phyloP scores from a whole-genome alignment of 176 grass and related monocot species.

The Zizania latifolia region DNA sequence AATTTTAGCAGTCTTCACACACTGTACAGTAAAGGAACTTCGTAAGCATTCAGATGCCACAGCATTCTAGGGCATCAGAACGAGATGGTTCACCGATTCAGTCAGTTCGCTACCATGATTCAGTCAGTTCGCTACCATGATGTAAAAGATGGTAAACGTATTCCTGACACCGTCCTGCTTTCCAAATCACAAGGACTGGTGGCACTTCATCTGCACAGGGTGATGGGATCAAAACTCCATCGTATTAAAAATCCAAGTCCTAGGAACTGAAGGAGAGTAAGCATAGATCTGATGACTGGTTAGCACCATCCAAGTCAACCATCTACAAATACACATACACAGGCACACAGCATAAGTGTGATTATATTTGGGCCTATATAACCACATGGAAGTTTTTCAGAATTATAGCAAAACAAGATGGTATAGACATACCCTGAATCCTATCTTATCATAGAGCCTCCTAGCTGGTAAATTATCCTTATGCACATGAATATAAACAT shows the following conservation, averaged over 20 bases:
- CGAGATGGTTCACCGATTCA: not conserved
- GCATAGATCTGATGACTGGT: constrained; percentile 33
- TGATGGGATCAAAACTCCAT: not conserved
- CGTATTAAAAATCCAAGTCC: constrained; percentile 20
- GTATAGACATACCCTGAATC: constrained; percentile 63
- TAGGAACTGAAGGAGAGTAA: constrained; percentile 46
- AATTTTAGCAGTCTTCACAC: not conserved
- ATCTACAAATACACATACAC: constrained; percentile 46
- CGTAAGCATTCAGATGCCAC: constrained; percentile 24
- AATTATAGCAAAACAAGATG: not conserved
- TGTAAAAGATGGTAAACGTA: constrained; percentile 16
- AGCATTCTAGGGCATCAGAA: constrained; percentile 5
- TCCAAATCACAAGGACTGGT: constrained; percentile 27
- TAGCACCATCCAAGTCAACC: constrained; percentile 22
- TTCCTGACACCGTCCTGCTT: constrained; percentile 31
- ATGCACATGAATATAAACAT: constrained; percentile 63
- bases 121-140: not conserved
- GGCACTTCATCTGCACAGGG: constrained; percentile 28
- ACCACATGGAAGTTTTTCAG: not conserved
- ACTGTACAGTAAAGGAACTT: constrained; percentile 21
- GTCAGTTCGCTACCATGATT: not conserved
- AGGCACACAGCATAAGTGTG: not conserved
- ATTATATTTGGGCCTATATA: not conserved
- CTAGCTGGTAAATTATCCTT: constrained; percentile 55
- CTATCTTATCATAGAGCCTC: constrained; percentile 53